Percentiles rank a stretch among this genome's conserved stretches.
These are phyloP conservation scores for Cryptococcus sp. DNA, from an alignment of 1,284 basidiomycete genomes.

Conservation along the genomic window DNA sequence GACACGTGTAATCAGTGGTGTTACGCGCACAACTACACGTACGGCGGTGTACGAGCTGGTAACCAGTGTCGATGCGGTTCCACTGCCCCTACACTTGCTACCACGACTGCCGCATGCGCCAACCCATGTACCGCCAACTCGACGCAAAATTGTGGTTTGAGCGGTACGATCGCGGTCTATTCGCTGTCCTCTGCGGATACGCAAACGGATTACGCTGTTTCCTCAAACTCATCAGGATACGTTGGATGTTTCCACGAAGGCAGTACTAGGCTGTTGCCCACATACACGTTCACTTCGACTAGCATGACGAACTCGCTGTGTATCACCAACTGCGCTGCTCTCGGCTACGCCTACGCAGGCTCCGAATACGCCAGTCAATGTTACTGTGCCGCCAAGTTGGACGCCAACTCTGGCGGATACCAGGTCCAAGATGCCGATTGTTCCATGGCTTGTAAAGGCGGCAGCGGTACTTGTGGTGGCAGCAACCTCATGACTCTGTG, in stretches of 20 bases:
- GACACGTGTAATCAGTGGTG: slow-evolving; percentile 24
- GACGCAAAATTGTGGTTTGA: slow-evolving; percentile 18
- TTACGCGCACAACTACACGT: slow-evolving; percentile 19
- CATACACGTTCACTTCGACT: slow-evolving; percentile 7
- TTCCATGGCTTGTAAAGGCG: slow-evolving; percentile 25
- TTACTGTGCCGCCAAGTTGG: slow-evolving; percentile 18
- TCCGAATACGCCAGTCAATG: slow-evolving; percentile 28
- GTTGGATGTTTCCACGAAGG: slow-evolving; percentile 29
- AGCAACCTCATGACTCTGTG: slow-evolving; percentile 12
- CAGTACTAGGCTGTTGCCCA: slow-evolving; percentile 12
- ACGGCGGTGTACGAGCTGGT: slow-evolving; percentile 28
- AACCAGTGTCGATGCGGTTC: slow-evolving; percentile 31
- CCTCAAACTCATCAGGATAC: slow-evolving; percentile 21
- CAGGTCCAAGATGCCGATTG: slow-evolving; percentile 16
- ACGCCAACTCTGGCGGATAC: slow-evolving; percentile 14
- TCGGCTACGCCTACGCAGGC: slow-evolving; percentile 27
- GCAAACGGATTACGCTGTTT: slow-evolving; percentile 14
- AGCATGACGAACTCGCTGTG: slow-evolving; percentile 20
- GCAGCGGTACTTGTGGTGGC: slow-evolving; percentile 21
- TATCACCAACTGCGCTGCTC: slow-evolving; percentile 17
- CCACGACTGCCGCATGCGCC: slow-evolving; percentile 18
- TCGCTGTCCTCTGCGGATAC: slow-evolving; percentile 10
- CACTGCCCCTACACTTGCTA: slow-evolving; percentile 12
- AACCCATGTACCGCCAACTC: slow-evolving; percentile 21
- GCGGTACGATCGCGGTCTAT: slow-evolving; percentile 16